Base-by-base conservation (phyloP, 306 rosid genomes). In the Nissolia schottii region DNA sequence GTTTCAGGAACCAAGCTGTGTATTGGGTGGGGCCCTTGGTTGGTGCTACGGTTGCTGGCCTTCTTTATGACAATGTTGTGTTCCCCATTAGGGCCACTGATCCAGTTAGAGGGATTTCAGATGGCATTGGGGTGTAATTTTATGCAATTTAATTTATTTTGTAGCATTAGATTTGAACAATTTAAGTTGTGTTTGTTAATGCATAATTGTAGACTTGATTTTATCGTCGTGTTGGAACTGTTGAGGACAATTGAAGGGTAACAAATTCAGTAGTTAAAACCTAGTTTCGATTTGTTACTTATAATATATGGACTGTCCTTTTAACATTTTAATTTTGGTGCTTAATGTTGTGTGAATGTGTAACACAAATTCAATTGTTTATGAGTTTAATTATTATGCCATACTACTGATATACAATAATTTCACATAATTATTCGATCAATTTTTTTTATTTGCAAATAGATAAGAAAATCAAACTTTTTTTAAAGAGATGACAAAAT, bases 21-120 rank as follows among this genome's bases (percentile, higher is more conserved):
- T 91, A 94, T 31, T 94, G 97, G 98, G 82, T 94, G 46, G 97
- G 98, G 41, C 98, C 98, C 2, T 76, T 94, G 74, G 69, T 94
- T 7, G 97, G 98, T 43, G 97, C 87, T 40, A 74, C 92, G 0
- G 7, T 89, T 4, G 97, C 96, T 27, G 94, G 87, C 3, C 87
- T 94, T 71, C 65, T 89, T 24, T 91, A 91, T 70, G 97, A 94
- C 20, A 81, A 83, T 65, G 91, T 81, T 13, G 67, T 88, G 22
- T 86, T 70, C 63, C 92, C 90, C 6, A 3, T 74, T 53, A 77
- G 64, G 28, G 11, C 37, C 57, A 18, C 79, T 4, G 85, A 78
- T 75, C 66, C 88, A 1, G 35, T 67, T 58, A 64, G 75, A 8
- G 86, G 78, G 5, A 73, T 20, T 64, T 29, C 64, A 3, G 83